phyloP scores from a whole-genome alignment of 2,329 filamentous ascomycete genomes.

The Albophoma yamanashiensis region DNA sequence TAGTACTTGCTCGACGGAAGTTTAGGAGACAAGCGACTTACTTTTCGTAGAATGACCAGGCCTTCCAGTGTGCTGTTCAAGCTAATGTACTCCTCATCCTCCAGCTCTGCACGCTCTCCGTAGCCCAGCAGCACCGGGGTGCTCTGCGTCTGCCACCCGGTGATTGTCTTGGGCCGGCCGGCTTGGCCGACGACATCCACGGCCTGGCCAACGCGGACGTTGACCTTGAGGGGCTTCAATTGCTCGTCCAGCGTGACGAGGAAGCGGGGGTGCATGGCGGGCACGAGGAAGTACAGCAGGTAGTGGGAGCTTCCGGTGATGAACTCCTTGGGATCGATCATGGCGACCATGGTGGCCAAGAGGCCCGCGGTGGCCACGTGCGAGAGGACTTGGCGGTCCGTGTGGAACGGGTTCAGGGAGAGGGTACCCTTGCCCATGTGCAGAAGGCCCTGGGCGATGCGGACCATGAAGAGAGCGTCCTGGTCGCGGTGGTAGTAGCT shows the following conservation, averaged over 20 bases:
- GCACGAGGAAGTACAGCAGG: constrained; percentile 92
- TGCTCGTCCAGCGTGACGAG: constrained; percentile 93
- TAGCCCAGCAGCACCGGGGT: constrained; percentile 94
- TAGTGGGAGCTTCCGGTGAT: constrained; percentile 65
- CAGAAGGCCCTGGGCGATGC: constrained; percentile 90
- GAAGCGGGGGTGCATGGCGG: constrained; percentile 94
- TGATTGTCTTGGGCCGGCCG: constrained; percentile 96
- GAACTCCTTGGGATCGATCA: constrained; percentile 92
- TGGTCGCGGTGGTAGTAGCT: constrained; percentile 98
- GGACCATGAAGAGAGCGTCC: constrained; percentile 96
- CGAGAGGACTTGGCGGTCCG: constrained; percentile 90
- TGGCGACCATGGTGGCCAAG: constrained; percentile 78
- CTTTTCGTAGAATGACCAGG: constrained; percentile 93
- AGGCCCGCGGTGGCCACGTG: constrained; percentile 83
- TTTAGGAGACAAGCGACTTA: constrained; percentile 30
- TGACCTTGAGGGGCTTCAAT: constrained; percentile 85
- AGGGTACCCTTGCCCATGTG: constrained; percentile 99
- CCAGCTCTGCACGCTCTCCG: constrained; percentile 89
- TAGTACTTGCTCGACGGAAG: constrained; percentile 2
- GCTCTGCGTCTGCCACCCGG: constrained; percentile 98
- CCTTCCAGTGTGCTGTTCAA: constrained; percentile 87
- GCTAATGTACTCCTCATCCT: constrained; percentile 95
- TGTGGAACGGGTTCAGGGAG: constrained; percentile 97
- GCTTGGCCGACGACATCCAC: constrained; percentile 97
- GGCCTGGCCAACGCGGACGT: constrained; percentile 93